Conservation (phyloP, 352 stramenopile species). For the Phytopythium aichiense region DNA sequence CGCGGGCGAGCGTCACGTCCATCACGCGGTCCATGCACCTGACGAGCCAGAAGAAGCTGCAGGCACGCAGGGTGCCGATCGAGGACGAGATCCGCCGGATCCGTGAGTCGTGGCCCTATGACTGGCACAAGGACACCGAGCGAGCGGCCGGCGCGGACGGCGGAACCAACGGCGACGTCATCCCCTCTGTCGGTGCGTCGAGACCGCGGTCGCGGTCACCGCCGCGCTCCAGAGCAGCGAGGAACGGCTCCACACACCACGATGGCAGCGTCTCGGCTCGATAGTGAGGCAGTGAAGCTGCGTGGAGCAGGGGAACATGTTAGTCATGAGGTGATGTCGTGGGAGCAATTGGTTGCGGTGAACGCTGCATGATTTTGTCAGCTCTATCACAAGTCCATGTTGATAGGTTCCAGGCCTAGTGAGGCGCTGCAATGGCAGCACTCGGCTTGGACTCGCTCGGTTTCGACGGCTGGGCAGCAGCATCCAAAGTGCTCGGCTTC, state of each 20-base stretch:
- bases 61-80: slow-evolving; percentile 13
- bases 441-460: neutral
- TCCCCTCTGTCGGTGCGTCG: neutral
- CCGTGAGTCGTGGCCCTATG: slow-evolving; percentile 63
- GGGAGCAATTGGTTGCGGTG: neutral
- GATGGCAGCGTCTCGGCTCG: slow-evolving; percentile 5
- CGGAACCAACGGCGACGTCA: no score
- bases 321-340: no score
- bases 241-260: neutral
- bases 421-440: neutral
- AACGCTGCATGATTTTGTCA: neutral
- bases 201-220: slow-evolving; percentile 2
- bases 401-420: neutral
- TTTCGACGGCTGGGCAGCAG: neutral
- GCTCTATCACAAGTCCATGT: neutral
- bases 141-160: no score
- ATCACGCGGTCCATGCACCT: slow-evolving; percentile 52
- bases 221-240: neutral
- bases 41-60: slow-evolving; percentile 30
- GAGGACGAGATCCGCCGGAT: slow-evolving; percentile 55
- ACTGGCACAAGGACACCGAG: slow-evolving; percentile 32
- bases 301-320: neutral
- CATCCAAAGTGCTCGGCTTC: neutral
- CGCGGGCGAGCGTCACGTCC: slow-evolving; percentile 25
- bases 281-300: neutral